Conservation (phyloP, 306 rosid species). For the Abrus precatorius region DNA sequence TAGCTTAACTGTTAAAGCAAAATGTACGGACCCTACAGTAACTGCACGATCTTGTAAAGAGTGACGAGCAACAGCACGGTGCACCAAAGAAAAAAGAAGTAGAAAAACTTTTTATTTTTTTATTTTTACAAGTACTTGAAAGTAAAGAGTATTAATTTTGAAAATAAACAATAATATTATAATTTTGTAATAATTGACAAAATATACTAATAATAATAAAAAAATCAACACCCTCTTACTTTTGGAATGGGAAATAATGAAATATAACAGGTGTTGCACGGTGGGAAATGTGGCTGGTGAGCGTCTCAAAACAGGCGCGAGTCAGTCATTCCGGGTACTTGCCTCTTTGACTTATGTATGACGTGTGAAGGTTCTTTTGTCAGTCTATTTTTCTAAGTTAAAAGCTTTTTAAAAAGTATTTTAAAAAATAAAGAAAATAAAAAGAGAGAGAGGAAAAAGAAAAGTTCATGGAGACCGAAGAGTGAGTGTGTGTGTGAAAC, state of each 20-base stretch:
- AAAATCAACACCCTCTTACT: too few species aligned
- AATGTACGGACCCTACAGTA: background rate
- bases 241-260: background rate
- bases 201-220: too few species aligned
- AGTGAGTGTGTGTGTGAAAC: conserved; percentile 3
- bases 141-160: too few species aligned
- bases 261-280: background rate
- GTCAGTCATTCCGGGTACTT: conserved; percentile 59
- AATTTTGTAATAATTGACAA: too few species aligned
- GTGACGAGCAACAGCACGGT: background rate
- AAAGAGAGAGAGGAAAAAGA: background rate
- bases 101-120: background rate
- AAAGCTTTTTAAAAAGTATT: conserved; percentile 31
- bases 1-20: background rate
- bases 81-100: background rate
- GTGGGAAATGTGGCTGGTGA: conserved; percentile 54
- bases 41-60: background rate
- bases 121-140: too few species aligned
- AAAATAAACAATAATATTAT: too few species aligned
- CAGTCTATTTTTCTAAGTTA: background rate
- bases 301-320: conserved; percentile 69
- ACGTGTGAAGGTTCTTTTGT: conserved; percentile 49
- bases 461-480: background rate
- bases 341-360: conserved; percentile 60
- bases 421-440: background rate